These are phyloP conservation scores for Diplocarpon rosae DNA, from an alignment of 2,329 filamentous ascomycete genomes.

Conservation along the genomic window DNA sequence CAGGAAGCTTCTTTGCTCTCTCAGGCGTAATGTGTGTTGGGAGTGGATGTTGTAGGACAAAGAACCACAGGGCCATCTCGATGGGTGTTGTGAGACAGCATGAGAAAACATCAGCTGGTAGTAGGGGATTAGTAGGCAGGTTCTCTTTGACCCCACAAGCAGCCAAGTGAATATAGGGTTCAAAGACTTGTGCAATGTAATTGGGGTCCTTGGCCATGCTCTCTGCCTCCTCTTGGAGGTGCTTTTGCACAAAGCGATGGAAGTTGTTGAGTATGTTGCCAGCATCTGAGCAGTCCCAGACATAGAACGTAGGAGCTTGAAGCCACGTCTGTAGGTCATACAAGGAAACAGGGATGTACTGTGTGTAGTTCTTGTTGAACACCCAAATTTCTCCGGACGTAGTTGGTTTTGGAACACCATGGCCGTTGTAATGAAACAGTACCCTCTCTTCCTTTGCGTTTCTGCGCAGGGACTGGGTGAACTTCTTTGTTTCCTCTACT, in stretches of 20 bases:
- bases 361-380: constrained; percentile 97
- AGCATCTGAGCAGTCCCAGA: constrained; percentile 95
- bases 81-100: constrained; percentile 94
- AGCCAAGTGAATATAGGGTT: constrained; percentile 75
- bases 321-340: constrained; percentile 96
- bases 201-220: constrained; percentile 65
- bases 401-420: constrained; percentile 92
- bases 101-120: constrained; percentile 92
- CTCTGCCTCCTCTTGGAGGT: constrained; percentile 80
- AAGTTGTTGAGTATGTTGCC: constrained; percentile 95
- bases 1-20: constrained; percentile 79
- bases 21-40: constrained; percentile 60
- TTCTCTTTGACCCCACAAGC: constrained; percentile 87
- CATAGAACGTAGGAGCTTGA: constrained; percentile 87
- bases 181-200: constrained; percentile 64
- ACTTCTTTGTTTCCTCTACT: constrained; percentile 94
- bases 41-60: constrained; percentile 74
- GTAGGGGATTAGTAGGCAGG: constrained; percentile 82
- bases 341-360: constrained; percentile 93
- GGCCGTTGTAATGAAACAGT: constrained; percentile 97
- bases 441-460: constrained; percentile 95
- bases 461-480: constrained; percentile 76
- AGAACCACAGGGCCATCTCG: constrained; percentile 93
- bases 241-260: constrained; percentile 86
- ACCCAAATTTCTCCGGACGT: constrained; percentile 97